Evolutionary conservation across 2,329 filamentous ascomycete genomes (phyloP).

Genomic region (Diaporthe caulivora): DNA sequence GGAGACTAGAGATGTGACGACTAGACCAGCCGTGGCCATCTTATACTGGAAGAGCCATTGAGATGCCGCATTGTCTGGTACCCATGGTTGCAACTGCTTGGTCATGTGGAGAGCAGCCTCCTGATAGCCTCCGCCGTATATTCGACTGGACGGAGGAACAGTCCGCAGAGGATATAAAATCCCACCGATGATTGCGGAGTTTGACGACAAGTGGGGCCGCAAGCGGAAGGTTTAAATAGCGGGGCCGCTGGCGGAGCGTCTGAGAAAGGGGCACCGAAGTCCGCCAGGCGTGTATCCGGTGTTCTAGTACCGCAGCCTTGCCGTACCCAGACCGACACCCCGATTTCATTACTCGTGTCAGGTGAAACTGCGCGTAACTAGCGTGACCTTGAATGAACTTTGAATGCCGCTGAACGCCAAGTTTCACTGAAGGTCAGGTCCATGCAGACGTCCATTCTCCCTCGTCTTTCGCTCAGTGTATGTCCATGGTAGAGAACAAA

Average conservation of each 20-base stretch:
- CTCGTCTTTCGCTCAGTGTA: not conserved
- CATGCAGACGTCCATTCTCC: not conserved
- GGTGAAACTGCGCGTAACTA: not conserved
- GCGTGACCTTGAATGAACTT: not conserved
- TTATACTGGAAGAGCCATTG: no score
- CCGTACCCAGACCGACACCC: not conserved
- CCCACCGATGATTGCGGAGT: no score
- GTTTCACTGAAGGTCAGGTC: not conserved
- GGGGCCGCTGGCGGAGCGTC: not conserved
- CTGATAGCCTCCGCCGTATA: no score
- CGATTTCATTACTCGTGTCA: not conserved
- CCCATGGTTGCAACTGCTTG: no score
- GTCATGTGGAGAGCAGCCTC: no score
- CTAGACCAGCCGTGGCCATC: no score
- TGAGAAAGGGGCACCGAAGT: not conserved
- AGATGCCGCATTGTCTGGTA: no score
- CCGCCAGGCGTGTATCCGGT: not conserved
- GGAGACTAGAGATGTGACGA: no score
- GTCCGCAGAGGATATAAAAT: no score
- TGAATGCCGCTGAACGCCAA: not conserved
- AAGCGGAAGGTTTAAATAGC: not conserved
- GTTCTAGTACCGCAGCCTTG: not conserved
- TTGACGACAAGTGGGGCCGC: not conserved
- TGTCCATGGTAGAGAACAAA: no score
- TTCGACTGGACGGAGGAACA: no score